A percentile compares a stretch with the other conserved stretches of the same genome.
phyloP scores from a whole-genome alignment of 345 rosid genomes.

The Aquilaria yunnanensis region DNA sequence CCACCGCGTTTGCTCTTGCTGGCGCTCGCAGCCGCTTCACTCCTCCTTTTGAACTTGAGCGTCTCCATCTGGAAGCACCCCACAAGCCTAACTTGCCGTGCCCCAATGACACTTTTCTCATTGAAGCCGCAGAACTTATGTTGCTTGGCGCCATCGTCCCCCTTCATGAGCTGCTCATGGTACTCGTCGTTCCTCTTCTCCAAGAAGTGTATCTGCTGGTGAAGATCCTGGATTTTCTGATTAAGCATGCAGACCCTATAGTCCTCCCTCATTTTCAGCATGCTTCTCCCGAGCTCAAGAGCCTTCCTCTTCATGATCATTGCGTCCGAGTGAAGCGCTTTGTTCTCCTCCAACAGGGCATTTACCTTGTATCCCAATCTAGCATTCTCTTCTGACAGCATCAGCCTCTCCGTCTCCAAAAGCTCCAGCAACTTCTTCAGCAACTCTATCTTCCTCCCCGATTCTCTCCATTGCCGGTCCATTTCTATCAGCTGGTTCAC shows the following conservation, averaged over 20 bases:
- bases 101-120: no score
- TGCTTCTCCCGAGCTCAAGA: slow-evolving; percentile 46
- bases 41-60: not conserved
- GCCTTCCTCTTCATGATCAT: slow-evolving; percentile 54
- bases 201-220: slow-evolving; percentile 36
- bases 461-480: slow-evolving; percentile 31
- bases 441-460: slow-evolving; percentile 43
- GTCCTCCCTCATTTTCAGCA: slow-evolving; percentile 66
- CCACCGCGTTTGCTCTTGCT: slow-evolving; percentile 3
- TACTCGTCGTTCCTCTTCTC: slow-evolving; percentile 51
- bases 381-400: slow-evolving; percentile 46
- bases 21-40: slow-evolving; percentile 7
- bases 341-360: slow-evolving; percentile 47
- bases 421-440: slow-evolving; percentile 57
- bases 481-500: slow-evolving; percentile 29
- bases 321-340: slow-evolving; percentile 40
- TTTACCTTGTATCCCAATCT: slow-evolving; percentile 40
- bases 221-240: slow-evolving; percentile 38
- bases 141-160: not conserved
- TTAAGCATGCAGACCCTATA: slow-evolving; percentile 42
- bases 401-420: slow-evolving; percentile 61
- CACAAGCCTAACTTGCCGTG: no score
- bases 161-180: slow-evolving; percentile 17
- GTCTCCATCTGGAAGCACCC: no score
- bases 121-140: not conserved